A percentile compares a stretch with the other conserved stretches of the same genome.
These are phyloP conservation scores for Coniella vitis DNA, from an alignment of 2,329 filamentous ascomycete genomes.

Conservation along the genomic window DNA sequence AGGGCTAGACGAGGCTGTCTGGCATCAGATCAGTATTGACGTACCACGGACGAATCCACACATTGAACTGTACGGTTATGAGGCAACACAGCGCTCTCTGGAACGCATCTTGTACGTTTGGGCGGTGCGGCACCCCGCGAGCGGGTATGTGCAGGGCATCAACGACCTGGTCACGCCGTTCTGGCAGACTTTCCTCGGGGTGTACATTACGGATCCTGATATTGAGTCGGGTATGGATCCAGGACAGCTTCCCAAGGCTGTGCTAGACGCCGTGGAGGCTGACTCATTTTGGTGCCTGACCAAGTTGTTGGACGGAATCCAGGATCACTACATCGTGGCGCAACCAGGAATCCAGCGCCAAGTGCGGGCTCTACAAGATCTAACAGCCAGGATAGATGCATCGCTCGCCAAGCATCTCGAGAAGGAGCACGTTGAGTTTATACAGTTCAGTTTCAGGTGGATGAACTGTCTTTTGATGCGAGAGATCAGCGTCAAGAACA, in stretches of 20 bases:
- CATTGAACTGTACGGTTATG: conserved; percentile 88
- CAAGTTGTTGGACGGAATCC: conserved; percentile 95
- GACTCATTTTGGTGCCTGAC: conserved; percentile 98
- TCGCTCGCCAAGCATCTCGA: conserved; percentile 82
- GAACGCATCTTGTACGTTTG: conserved; percentile 95
- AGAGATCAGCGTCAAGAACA: conserved; percentile 93
- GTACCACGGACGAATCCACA: conserved; percentile 95
- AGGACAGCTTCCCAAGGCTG: conserved; percentile 81
- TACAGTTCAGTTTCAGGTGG: conserved; percentile 98
- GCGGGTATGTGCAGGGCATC: conserved; percentile 96
- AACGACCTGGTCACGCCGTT: conserved; percentile 97
- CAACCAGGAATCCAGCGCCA: conserved; percentile 96
- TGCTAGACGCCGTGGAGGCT: conserved; percentile 92
- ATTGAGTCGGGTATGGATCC: conserved; percentile 96
- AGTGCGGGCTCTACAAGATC: conserved; percentile 78
- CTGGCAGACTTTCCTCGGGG: conserved; percentile 92
- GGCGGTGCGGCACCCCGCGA: conserved; percentile 95
- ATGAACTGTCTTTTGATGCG: conserved; percentile 99
- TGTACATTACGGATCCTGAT: conserved; percentile 90
- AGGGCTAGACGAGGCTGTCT: conserved; percentile 91
- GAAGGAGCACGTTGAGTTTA: conserved; percentile 89
- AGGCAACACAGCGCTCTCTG: conserved; percentile 88
- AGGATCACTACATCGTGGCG: conserved; percentile 97
- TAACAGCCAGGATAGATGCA: conserved; percentile 84
- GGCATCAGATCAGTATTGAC: conserved; percentile 99